phyloP scores from a whole-genome alignment of 805 yeast species.

The Hanseniaspora guilliermondii region DNA sequence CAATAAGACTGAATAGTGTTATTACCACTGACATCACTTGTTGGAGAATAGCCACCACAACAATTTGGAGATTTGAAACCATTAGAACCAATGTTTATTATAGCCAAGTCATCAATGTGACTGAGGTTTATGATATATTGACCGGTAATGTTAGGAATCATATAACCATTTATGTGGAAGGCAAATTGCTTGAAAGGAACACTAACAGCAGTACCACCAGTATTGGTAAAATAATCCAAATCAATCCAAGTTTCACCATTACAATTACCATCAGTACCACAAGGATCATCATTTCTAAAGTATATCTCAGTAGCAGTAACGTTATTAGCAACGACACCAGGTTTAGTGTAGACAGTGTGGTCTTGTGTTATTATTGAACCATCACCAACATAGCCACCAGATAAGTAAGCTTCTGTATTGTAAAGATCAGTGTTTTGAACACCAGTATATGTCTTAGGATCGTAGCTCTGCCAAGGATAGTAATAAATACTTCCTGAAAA shows the following conservation, averaged over 20 bases:
- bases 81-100: conserved; percentile 3
- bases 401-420: neutral
- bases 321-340: neutral
- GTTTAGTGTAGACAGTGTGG: neutral
- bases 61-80: neutral
- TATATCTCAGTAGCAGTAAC: neutral
- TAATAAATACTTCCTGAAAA: conserved; percentile 3
- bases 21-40: neutral
- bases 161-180: conserved; percentile 2
- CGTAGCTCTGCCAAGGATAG: neutral
- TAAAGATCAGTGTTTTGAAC: neutral
- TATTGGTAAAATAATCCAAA: neutral
- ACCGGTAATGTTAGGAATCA: neutral
- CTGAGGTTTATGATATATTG: neutral
- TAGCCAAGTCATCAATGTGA: conserved; percentile 8
- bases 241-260: neutral
- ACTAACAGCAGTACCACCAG: neutral
- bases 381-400: conserved; percentile 6
- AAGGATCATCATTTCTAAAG: neutral
- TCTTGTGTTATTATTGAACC: neutral
- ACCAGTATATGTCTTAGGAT: neutral
- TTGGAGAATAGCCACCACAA: neutral
- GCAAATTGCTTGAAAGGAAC: conserved; percentile 1
- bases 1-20: neutral
- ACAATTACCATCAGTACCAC: neutral